phyloP scores from a whole-genome alignment of 805 yeast genomes.

The Yarrowia sp. region DNA sequence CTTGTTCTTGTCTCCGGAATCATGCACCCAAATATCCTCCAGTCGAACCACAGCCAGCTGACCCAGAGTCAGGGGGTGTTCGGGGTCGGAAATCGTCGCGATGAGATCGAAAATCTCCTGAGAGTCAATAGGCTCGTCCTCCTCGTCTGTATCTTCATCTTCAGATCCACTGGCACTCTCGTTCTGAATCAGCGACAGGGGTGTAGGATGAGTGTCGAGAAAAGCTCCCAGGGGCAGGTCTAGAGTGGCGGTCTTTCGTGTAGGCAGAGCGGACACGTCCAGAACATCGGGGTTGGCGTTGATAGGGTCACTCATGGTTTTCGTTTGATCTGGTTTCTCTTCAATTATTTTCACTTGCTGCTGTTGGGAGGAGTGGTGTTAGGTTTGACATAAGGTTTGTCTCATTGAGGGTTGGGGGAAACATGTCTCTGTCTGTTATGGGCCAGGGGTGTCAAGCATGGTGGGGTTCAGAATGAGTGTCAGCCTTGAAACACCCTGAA shows the following conservation, averaged over 20 bases:
- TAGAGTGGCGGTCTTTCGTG: slow-evolving; percentile 45
- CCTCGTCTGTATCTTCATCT: slow-evolving; percentile 33
- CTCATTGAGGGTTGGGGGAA: neutral
- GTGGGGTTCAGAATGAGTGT: too few species aligned
- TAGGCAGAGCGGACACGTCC: slow-evolving; percentile 74
- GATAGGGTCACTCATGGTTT: slow-evolving; percentile 74
- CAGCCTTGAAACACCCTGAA: too few species aligned
- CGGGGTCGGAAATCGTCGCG: slow-evolving; percentile 90
- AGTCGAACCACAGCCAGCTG: slow-evolving; percentile 91
- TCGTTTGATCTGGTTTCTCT: neutral
- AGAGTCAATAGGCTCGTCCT: slow-evolving; percentile 66
- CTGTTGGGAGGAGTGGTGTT: neutral
- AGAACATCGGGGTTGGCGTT: slow-evolving; percentile 89
- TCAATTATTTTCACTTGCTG: neutral
- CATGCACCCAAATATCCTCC: slow-evolving; percentile 69
- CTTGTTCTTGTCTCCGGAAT: slow-evolving; percentile 50
- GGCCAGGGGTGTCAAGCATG: too few species aligned
- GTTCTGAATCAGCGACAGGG: slow-evolving; percentile 13
- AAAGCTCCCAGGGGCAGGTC: slow-evolving; percentile 21
- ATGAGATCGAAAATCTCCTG: slow-evolving; percentile 89
- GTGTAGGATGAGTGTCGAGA: slow-evolving; percentile 5
- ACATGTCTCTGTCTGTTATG: neutral
- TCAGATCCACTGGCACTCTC: slow-evolving; percentile 15
- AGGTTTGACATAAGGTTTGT: neutral
- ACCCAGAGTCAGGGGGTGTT: slow-evolving; percentile 92